A percentile compares a stretch with the other conserved stretches of the same genome.
These are phyloP conservation scores for Platanthera guangdongensis DNA, from an alignment of 106 monocot species.

Conservation along the genomic window DNA sequence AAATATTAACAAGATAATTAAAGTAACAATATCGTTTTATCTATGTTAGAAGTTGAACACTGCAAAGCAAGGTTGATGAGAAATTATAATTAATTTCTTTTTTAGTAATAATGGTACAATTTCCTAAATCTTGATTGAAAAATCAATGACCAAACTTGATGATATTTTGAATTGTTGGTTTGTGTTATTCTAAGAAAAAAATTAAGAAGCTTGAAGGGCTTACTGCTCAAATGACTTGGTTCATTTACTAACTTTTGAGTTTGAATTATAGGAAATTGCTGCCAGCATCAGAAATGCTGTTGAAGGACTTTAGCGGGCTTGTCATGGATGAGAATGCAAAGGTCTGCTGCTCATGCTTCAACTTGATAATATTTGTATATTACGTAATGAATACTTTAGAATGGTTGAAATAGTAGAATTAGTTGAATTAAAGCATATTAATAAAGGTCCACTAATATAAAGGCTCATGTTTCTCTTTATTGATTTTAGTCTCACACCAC, in stretches of 20 bases:
- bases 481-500: too few relatives aligned
- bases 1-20: too few relatives aligned
- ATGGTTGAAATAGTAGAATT: background rate
- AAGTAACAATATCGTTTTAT: too few relatives aligned
- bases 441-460: background rate
- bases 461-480: too few relatives aligned
- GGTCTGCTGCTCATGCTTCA: constrained; percentile 15
- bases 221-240: too few relatives aligned
- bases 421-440: too few relatives aligned
- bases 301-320: constrained; percentile 40
- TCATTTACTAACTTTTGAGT: constrained; percentile 1
- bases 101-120: background rate
- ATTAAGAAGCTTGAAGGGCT: too few relatives aligned
- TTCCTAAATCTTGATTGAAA: background rate
- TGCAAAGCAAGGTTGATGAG: too few relatives aligned
- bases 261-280: constrained; percentile 34
- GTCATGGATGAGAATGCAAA: constrained; percentile 36
- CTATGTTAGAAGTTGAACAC: too few relatives aligned
- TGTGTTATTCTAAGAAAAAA: too few relatives aligned
- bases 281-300: constrained; percentile 45
- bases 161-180: too few relatives aligned
- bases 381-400: background rate
- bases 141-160: background rate
- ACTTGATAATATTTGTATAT: background rate
- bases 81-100: too few relatives aligned